Percentiles rank a stretch among this genome's conserved stretches.
Evolutionary conservation across 352 stramenopile genomes (phyloP).

Genomic region (Phytopythium oedochilum): DNA sequence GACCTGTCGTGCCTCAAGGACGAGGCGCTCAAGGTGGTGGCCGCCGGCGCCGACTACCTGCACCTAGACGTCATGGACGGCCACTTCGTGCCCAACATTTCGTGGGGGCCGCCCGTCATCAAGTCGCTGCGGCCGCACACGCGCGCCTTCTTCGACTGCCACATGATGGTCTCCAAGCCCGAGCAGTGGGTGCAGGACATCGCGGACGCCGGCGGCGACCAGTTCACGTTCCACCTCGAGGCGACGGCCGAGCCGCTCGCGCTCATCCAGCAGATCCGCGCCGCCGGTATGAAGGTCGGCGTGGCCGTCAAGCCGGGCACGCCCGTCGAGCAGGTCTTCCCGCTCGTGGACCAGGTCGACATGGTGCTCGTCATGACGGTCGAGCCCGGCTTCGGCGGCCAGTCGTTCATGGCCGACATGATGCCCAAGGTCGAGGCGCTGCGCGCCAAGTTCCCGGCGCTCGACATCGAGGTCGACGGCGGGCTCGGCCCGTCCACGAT

Average conservation of each 20-base stretch:
- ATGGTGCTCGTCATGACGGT: constrained; percentile 99
- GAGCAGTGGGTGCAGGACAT: constrained; percentile 96
- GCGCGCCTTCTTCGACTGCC: constrained; percentile 94
- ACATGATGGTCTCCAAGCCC: constrained; percentile 97
- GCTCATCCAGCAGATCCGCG: constrained; percentile 83
- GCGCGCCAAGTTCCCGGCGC: constrained; percentile 86
- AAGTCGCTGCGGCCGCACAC: constrained; percentile 88
- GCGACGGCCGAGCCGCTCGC: constrained; percentile 60
- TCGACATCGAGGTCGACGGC: constrained; percentile 98
- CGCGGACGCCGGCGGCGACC: constrained; percentile 90
- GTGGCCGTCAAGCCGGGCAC: constrained; percentile 95
- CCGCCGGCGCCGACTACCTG: constrained; percentile 92
- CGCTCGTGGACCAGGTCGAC: constrained; percentile 88
- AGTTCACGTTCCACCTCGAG: constrained; percentile 97
- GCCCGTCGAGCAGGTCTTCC: constrained; percentile 80
- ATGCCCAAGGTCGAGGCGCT: constrained; percentile 93
- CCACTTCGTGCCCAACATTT: constrained; percentile 98
- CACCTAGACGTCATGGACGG: constrained; percentile 99
- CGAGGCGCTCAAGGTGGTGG: constrained; percentile 89
- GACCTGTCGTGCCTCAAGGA: constrained; percentile 93
- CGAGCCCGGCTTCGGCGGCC: constrained; percentile 95
- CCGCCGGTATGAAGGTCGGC: constrained; percentile 93
- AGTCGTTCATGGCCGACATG: constrained; percentile 96
- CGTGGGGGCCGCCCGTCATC: constrained; percentile 95
- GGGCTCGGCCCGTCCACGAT: constrained; percentile 93